Conservation (phyloP, 306 rosid species). For the Urtica urens region DNA sequence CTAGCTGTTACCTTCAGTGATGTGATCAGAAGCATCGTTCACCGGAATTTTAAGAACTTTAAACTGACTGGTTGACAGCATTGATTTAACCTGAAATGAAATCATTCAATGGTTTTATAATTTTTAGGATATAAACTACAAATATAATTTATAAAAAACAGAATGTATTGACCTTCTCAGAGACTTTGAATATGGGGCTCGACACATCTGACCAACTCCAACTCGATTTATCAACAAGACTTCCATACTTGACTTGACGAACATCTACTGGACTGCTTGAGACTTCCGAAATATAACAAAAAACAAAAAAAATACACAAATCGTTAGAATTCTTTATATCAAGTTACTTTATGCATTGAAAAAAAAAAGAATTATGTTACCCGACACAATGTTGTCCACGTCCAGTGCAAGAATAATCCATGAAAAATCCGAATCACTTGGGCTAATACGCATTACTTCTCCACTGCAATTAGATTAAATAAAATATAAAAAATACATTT, state of each 20-base stretch:
- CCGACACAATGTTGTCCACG: constrained; percentile 72
- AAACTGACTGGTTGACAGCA: constrained; percentile 56
- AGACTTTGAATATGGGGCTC: constrained; percentile 43
- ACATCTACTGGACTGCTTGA: constrained; percentile 77
- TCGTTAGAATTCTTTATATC: constrained; percentile 6
- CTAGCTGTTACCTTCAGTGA: constrained; percentile 47
- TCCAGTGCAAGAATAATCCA: constrained; percentile 72
- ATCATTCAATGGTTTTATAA: constrained; percentile 4
- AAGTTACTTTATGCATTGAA: background rate
- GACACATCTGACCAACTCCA: constrained; percentile 75
- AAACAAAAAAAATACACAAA: background rate
- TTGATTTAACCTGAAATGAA: constrained; percentile 51
- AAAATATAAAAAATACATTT: too few relatives aligned
- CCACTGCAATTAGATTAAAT: constrained; percentile 42
- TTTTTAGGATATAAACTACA: too few relatives aligned
- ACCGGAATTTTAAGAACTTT: constrained; percentile 58
- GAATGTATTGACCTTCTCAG: constrained; percentile 54
- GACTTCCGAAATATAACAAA: constrained; percentile 40
- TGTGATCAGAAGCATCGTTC: constrained; percentile 47
- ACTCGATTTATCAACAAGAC: constrained; percentile 38
- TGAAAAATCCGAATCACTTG: constrained; percentile 50
- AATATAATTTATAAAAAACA: constrained; percentile 12
- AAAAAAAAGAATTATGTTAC: constrained; percentile 32
- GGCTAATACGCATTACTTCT: constrained; percentile 50
- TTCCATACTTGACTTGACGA: constrained; percentile 73